Conservation (phyloP, 164 flowering plant genomes). For the Buxus sempervirens region DNA sequence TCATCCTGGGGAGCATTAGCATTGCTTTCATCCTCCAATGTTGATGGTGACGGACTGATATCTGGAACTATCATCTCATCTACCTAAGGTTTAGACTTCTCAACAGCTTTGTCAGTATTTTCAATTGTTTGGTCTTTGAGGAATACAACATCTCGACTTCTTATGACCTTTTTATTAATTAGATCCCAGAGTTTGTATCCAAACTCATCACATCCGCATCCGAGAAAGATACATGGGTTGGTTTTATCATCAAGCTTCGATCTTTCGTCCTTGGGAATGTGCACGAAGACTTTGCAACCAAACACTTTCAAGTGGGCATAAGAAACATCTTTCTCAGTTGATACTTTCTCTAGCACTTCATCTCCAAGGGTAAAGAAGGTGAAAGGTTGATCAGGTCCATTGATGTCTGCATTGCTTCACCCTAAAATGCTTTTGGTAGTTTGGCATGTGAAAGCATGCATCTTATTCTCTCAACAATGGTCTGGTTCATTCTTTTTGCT, state of each 20-base stretch:
- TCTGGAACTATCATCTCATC: neutral
- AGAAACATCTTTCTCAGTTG: conserved; percentile 2
- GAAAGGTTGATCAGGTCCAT: conserved; percentile 1
- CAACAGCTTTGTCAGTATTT: neutral
- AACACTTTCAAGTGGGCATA: conserved; percentile 12
- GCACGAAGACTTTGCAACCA: conserved; percentile 1
- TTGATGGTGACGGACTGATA: neutral
- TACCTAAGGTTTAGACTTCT: neutral
- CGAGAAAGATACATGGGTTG: conserved; percentile 9
- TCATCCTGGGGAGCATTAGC: too few species aligned
- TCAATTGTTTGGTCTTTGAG: conserved; percentile 5
- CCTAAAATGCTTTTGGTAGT: neutral
- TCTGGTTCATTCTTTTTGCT: neutral
- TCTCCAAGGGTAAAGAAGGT: neutral
- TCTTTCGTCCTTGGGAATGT: conserved; percentile 6
- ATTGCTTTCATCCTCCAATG: too few species aligned
- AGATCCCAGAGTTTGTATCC: conserved; percentile 8
- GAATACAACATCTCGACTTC: conserved; percentile 12
- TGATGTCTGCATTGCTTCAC: neutral
- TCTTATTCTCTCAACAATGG: neutral
- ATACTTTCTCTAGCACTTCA: conserved; percentile 4
- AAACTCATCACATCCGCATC: conserved; percentile 9
- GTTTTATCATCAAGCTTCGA: conserved; percentile 13
- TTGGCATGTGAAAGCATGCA: conserved; percentile 9
- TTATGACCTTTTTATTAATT: neutral